A percentile compares a stretch with the other conserved stretches of the same genome.
Conservation (phyloP, 306 rosid species). For the Cyamopsis tetragonoloba region DNA sequence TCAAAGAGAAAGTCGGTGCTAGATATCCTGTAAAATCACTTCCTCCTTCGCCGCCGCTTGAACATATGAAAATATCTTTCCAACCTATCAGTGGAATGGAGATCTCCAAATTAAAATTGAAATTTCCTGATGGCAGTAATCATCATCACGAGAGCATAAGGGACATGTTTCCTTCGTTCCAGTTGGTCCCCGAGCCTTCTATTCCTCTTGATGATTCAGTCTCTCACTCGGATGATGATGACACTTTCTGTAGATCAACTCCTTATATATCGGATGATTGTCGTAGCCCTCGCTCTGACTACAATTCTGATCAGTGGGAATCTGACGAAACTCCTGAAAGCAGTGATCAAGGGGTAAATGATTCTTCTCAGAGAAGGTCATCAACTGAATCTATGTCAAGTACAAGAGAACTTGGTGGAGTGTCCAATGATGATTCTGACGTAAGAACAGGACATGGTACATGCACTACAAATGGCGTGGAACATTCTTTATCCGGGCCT, state of each 20-base stretch:
- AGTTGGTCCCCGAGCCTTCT: constrained; percentile 74
- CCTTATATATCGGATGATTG: constrained; percentile 69
- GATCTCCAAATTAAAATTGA: constrained; percentile 64
- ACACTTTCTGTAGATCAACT: constrained; percentile 94
- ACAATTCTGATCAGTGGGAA: constrained; percentile 87
- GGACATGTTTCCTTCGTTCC: constrained; percentile 79
- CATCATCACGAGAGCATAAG: constrained; percentile 49
- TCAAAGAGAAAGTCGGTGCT: constrained; percentile 39
- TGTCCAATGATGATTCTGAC: constrained; percentile 31
- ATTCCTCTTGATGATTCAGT: constrained; percentile 53
- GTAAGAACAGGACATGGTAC: constrained; percentile 32
- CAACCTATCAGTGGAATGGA: constrained; percentile 62
- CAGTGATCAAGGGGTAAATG: constrained; percentile 43
- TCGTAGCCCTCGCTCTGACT: constrained; percentile 60
- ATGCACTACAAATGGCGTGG: constrained; percentile 29
- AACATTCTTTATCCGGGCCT: constrained; percentile 50
- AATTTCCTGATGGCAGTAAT: constrained; percentile 71
- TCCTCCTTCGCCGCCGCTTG: constrained; percentile 93
- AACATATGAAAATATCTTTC: constrained; percentile 93
- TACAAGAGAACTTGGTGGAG: constrained; percentile 35
- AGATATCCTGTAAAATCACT: constrained; percentile 49
- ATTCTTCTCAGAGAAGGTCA: constrained; percentile 48
- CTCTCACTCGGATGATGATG: constrained; percentile 72
- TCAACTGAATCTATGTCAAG: constrained; percentile 43
- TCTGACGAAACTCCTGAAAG: constrained; percentile 58